phyloP scores from a whole-genome alignment of 345 rosid genomes.

The Pistacia vera region DNA sequence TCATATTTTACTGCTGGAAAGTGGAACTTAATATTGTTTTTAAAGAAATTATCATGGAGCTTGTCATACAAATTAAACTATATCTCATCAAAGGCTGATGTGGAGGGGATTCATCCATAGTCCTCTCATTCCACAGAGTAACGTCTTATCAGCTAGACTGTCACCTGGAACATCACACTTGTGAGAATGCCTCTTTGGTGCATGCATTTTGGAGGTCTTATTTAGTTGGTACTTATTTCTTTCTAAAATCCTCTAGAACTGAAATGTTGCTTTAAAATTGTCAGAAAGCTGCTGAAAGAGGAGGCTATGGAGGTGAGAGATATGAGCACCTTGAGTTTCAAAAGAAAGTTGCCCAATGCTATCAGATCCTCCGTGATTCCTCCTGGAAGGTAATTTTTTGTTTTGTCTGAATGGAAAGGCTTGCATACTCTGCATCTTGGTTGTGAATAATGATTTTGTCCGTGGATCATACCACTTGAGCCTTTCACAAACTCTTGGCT shows the following conservation, averaged over 20 bases:
- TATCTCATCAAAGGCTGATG: too few relatives aligned
- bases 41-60: not conserved
- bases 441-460: not conserved
- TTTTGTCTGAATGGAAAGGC: not conserved
- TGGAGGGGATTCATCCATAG: too few relatives aligned
- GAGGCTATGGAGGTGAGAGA: slow-evolving; percentile 94
- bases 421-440: not conserved
- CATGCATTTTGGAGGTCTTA: not conserved
- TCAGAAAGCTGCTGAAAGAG: slow-evolving; percentile 93
- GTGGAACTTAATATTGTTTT: not conserved
- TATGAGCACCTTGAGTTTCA: slow-evolving; percentile 89
- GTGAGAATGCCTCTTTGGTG: slow-evolving; percentile 6
- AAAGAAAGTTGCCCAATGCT: slow-evolving; percentile 62
- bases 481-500: not conserved
- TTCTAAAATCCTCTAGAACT: not conserved
- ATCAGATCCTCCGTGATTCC: slow-evolving; percentile 62
- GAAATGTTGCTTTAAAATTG: not conserved
- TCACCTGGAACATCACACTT: too few relatives aligned
- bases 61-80: too few relatives aligned
- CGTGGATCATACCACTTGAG: not conserved
- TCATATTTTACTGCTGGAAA: not conserved
- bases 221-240: not conserved
- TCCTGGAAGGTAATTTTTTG: slow-evolving; percentile 72
- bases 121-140: too few relatives aligned
- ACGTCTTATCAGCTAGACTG: too few relatives aligned